These are phyloP conservation scores for Blastobotrys ciferrii DNA, from an alignment of 1,139 yeast genomes.

Conservation along the genomic window DNA sequence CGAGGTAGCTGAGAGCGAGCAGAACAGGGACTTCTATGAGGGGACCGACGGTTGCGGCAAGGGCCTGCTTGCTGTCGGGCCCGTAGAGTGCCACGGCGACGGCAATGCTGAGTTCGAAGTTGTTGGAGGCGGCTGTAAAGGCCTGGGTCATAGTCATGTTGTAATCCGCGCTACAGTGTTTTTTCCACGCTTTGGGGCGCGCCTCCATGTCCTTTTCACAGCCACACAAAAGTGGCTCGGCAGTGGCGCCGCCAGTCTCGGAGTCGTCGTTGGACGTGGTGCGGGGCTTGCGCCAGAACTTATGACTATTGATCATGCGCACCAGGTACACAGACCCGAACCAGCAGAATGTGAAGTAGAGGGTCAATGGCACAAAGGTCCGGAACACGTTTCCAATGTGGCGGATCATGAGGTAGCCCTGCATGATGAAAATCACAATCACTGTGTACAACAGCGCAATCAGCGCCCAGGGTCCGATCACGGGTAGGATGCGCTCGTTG, in stretches of 20 bases:
- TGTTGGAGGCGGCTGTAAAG: constrained; percentile 59
- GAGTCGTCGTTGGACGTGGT: too few relatives aligned
- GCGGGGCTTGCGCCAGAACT: not conserved
- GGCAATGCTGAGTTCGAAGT: constrained; percentile 54
- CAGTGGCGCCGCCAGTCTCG: not conserved
- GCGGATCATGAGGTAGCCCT: constrained; percentile 50
- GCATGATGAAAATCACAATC: constrained; percentile 51
- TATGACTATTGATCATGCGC: not conserved
- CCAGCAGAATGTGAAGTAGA: constrained; percentile 45
- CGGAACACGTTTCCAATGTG: constrained; percentile 52
- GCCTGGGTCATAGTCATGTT: constrained; percentile 49
- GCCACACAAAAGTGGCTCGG: not conserved
- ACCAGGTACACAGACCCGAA: not conserved
- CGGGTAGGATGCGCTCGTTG: constrained; percentile 40
- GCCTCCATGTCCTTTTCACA: not conserved
- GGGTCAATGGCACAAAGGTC: constrained; percentile 50
- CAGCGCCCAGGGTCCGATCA: constrained; percentile 50
- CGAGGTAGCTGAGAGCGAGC: constrained; percentile 43
- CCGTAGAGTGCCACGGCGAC: constrained; percentile 57
- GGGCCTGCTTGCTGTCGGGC: constrained; percentile 50
- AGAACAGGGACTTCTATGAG: constrained; percentile 55
- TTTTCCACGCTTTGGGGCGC: not conserved
- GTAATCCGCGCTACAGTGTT: constrained; percentile 29
- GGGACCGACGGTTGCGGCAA: constrained; percentile 63
- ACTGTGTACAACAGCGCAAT: constrained; percentile 55